These are phyloP conservation scores for Magnolia officinalis DNA, from an alignment of 164 flowering plant genomes.

Conservation along the genomic window DNA sequence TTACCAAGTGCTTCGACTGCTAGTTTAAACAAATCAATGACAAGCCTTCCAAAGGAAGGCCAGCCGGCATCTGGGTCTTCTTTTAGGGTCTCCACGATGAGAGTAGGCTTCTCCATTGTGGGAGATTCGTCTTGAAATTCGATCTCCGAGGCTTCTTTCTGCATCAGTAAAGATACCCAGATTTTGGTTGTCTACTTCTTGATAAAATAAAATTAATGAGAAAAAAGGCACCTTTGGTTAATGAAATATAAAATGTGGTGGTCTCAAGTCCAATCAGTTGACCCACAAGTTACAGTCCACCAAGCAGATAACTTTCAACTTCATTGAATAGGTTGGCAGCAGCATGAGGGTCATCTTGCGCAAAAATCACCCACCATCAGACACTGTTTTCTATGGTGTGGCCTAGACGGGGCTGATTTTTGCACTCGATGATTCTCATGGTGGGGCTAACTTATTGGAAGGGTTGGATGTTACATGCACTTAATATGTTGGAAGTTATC, in stretches of 20 bases:
- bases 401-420: too few relatives aligned
- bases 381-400: too few relatives aligned
- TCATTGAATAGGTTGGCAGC: too few relatives aligned
- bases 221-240: neutral
- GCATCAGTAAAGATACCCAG: slow-evolving; percentile 8
- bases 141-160: slow-evolving; percentile 31
- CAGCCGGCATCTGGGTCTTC: slow-evolving; percentile 71
- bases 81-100: slow-evolving; percentile 39
- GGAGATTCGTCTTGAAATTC: slow-evolving; percentile 31
- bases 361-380: too few relatives aligned
- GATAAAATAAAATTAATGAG: neutral
- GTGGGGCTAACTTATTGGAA: too few relatives aligned
- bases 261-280: too few relatives aligned
- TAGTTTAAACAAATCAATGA: slow-evolving; percentile 62
- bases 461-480: too few relatives aligned
- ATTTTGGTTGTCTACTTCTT: neutral
- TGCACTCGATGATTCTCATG: too few relatives aligned
- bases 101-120: slow-evolving; percentile 37
- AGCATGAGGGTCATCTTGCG: too few relatives aligned
- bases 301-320: too few relatives aligned
- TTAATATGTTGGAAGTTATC: too few relatives aligned
- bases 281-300: too few relatives aligned
- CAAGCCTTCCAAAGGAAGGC: slow-evolving; percentile 83
- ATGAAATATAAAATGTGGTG: neutral
- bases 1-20: slow-evolving; percentile 48